Conservation (phyloP, 305 asterid genomes). For the Vinca major region DNA sequence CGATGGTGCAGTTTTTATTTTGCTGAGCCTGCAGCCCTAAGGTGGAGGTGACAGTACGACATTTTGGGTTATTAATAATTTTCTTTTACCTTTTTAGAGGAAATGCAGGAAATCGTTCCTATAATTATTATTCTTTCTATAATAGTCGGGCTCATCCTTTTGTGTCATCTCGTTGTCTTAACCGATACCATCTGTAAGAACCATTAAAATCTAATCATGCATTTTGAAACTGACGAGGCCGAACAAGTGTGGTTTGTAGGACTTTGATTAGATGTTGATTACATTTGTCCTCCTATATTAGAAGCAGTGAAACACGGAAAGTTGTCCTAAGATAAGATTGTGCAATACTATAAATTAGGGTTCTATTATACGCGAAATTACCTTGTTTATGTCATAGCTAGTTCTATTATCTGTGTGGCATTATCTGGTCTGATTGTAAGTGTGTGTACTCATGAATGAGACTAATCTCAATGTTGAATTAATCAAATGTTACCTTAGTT, state of each 20-base stretch:
- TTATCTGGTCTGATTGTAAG: too few species aligned
- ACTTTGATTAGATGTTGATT: background rate
- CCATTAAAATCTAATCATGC: background rate
- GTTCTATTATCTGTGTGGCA: too few species aligned
- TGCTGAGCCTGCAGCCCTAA: constrained; percentile 3
- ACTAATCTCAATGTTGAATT: too few species aligned
- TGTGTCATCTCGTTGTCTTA: constrained; percentile 2
- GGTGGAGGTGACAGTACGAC: constrained; percentile 5
- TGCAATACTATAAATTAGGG: too few species aligned
- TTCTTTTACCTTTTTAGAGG: background rate
- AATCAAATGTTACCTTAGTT: too few species aligned
- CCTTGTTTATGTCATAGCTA: too few species aligned
- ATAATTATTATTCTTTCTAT: background rate
- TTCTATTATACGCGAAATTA: too few species aligned
- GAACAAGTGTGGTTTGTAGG: background rate
- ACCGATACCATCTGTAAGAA: constrained; percentile 4
- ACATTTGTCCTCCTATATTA: background rate
- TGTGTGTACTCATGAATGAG: too few species aligned
- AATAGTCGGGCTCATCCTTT: background rate
- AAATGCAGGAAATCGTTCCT: background rate
- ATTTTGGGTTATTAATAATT: background rate
- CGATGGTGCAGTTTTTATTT: constrained; percentile 16
- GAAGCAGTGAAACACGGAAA: background rate
- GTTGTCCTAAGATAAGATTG: too few species aligned
- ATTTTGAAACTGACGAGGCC: background rate